Base-by-base conservation (phyloP, 495 filamentous ascomycete genomes). In the Delitschia confertaspora region DNA sequence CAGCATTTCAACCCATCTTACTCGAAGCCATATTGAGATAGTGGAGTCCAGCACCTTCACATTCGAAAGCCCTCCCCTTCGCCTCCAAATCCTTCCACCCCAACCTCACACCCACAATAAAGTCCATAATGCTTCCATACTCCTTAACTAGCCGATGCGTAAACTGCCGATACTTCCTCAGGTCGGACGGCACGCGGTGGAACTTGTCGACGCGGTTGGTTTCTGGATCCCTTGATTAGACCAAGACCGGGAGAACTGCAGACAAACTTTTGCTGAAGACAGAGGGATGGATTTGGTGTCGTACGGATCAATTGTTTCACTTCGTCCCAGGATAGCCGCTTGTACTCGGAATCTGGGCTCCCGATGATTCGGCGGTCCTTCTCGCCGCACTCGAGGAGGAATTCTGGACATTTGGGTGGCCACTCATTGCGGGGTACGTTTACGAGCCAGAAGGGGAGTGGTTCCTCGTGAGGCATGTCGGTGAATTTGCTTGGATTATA, bases 61-160 rank as follows among this genome's bases (percentile, higher is more conserved):
- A 64, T 41, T 69, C 62, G 45, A 80, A 80, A 1, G 68, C 68
- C 6, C 38, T 26, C 4, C 70, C 72, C 29, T 55, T 60, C 0
- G 69, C 69, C 32, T 57, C 64, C 43, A 78, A 22, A 43, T 69
- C 66, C 18, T 45, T 55, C 86, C 86, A 93, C 13, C 63, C 53
- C 38, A 93, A 64, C 40, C 85, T 56, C 60, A 83, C 62, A 8
- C 69, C 60, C 10, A 85, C 58, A 21, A 93, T 72, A 52, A 84
- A 93, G 29, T 76, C 66, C 78, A 84, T 79, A 33, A 93, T 70
- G 8, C 75, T 78, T 4, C 82, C 83, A 65, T 85, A 72, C 32
- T 80, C 63, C 43, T 72, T 65, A 43, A 73, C 74, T 18, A 89
- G 65, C 23, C 70, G 57, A 52, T 69, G 71, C 20, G 65, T 80